These are phyloP conservation scores for Fusarium sp. DNA, from an alignment of 2,329 filamentous ascomycete genomes.

Conservation along the genomic window DNA sequence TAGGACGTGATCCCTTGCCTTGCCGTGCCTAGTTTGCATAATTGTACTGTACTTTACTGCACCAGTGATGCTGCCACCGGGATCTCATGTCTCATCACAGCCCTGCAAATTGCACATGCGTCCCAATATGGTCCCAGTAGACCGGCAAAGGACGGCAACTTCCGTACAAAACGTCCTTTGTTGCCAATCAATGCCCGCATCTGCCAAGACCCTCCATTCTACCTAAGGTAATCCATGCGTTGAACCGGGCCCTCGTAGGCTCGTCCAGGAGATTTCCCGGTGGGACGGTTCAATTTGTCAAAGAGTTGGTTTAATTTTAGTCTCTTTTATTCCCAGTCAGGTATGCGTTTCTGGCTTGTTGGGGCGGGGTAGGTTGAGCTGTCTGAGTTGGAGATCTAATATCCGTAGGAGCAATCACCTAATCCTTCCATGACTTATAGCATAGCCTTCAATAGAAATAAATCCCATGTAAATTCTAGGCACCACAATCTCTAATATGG, in stretches of 20 bases:
- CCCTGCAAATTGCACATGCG: conserved; percentile 3
- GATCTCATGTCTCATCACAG: conserved; percentile 15
- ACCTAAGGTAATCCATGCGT: not conserved
- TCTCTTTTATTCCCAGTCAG: conserved; percentile 1
- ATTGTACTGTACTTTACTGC: not conserved
- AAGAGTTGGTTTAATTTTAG: conserved; percentile 12
- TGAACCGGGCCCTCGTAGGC: conserved; percentile 2
- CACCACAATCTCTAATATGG: too few relatives aligned
- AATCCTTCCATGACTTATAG: too few relatives aligned
- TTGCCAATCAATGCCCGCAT: conserved; percentile 5
- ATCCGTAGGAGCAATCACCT: too few relatives aligned
- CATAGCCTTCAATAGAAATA: too few relatives aligned
- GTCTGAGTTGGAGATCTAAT: not conserved
- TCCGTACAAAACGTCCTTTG: conserved; percentile 9
- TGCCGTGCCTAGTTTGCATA: conserved; percentile 4
- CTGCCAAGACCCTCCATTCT: conserved; percentile 18
- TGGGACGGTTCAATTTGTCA: conserved; percentile 26
- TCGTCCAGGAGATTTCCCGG: conserved; percentile 16
- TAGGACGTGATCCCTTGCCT: conserved; percentile 9
- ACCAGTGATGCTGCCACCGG: not conserved
- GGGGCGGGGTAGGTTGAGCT: conserved; percentile 23
- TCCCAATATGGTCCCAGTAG: conserved; percentile 3
- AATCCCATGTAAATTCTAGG: too few relatives aligned
- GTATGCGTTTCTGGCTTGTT: conserved; percentile 6
- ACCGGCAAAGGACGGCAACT: conserved; percentile 16